phyloP scores from a whole-genome alignment of 257 asterid species.

The Solanum lignicaule region DNA sequence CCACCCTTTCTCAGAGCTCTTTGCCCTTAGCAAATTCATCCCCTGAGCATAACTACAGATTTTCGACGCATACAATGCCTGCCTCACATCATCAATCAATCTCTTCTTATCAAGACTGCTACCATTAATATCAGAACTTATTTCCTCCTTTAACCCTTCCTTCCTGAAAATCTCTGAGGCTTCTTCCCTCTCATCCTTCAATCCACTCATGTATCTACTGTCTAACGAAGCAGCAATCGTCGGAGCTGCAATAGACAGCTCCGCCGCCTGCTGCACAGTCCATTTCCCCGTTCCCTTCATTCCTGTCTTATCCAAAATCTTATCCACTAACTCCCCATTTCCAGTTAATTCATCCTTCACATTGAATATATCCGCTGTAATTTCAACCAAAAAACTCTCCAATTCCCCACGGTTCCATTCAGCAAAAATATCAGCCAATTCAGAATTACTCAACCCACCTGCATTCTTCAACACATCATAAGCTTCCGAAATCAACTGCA shows the following conservation, averaged over 20 bases:
- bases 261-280: conserved; percentile 98
- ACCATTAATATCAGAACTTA: conserved; percentile 11
- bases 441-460: conserved; percentile 57
- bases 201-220: conserved; percentile 72
- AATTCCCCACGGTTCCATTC: conserved; percentile 88
- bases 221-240: conserved; percentile 87
- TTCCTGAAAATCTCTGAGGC: conserved; percentile 45
- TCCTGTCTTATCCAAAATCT: conserved; percentile 86
- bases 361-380: conserved; percentile 66
- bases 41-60: conserved; percentile 96
- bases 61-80: conserved; percentile 84
- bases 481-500: conserved; percentile 88
- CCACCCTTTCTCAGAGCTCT: conserved; percentile 87
- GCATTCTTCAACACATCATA: conserved; percentile 72
- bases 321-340: conserved; percentile 63
- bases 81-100: conserved; percentile 89
- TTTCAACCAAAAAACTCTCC: conserved; percentile 81
- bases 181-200: conserved; percentile 70
- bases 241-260: conserved; percentile 83
- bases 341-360: conserved; percentile 49
- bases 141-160: conserved; percentile 55
- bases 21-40: conserved; percentile 78
- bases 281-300: conserved; percentile 86
- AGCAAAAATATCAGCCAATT: conserved; percentile 53
- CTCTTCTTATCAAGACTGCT: conserved; percentile 54